Conservation (phyloP, 306 rosid genomes). For the Rosa lucieae region DNA sequence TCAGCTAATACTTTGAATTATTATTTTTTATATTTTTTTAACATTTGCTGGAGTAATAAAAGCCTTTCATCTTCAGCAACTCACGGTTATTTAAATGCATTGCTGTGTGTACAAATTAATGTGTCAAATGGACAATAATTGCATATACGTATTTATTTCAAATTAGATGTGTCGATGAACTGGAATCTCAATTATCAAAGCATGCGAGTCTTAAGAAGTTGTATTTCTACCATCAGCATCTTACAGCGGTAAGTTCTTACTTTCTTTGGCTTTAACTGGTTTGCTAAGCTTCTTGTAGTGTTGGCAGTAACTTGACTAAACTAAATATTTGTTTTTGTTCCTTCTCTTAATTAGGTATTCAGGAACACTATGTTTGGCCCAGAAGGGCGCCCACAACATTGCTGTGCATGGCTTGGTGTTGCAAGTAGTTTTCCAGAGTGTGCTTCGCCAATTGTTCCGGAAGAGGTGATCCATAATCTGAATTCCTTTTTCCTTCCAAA, state of each 20-base stretch:
- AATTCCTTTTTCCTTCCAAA: slow-evolving; percentile 17
- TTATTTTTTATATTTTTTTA: background rate
- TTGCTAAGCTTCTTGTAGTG: slow-evolving; percentile 1
- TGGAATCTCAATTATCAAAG: slow-evolving; percentile 85
- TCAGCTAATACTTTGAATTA: background rate
- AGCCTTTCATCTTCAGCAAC: slow-evolving; percentile 6
- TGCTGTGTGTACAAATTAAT: background rate
- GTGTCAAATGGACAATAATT: slow-evolving; percentile 15
- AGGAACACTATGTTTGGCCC: slow-evolving; percentile 99
- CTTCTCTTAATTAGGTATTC: slow-evolving; percentile 61
- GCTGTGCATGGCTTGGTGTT: slow-evolving; percentile 99
- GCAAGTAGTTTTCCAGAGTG: slow-evolving; percentile 99
- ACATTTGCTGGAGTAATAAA: background rate
- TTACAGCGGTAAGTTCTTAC: slow-evolving; percentile 71
- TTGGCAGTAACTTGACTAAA: background rate
- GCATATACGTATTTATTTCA: slow-evolving; percentile 14
- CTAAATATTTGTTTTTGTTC: slow-evolving; percentile 21
- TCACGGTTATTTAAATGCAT: background rate
- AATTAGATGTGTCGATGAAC: slow-evolving; percentile 89
- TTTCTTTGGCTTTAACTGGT: slow-evolving; percentile 19
- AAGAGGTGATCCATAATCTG: slow-evolving; percentile 61
- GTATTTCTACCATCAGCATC: slow-evolving; percentile 96
- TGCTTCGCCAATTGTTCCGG: slow-evolving; percentile 86
- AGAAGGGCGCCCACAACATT: slow-evolving; percentile 99
- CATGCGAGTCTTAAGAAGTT: slow-evolving; percentile 92